Percentiles rank a stretch among this genome's conserved stretches.
Evolutionary conservation across 495 filamentous ascomycete species (phyloP).

Genomic region (Penicillium crystallinum): DNA sequence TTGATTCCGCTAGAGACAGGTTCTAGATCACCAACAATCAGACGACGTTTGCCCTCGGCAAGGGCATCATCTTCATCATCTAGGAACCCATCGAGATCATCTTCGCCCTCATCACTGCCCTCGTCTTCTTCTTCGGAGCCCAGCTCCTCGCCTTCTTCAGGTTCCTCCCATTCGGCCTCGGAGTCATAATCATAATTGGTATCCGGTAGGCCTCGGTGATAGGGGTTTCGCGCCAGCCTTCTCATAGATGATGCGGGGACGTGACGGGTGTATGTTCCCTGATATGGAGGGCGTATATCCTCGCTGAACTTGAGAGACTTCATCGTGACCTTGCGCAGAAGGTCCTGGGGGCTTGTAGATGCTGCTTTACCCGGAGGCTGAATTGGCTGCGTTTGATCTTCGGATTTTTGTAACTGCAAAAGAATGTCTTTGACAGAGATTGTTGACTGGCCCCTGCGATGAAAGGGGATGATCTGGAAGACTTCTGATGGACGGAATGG

Average conservation of each 20-base stretch:
- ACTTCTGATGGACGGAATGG: conserved; percentile 52
- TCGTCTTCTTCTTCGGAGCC: conserved; percentile 75
- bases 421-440: conserved; percentile 66
- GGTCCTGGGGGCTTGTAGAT: conserved; percentile 34
- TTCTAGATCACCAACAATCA: conserved; percentile 64
- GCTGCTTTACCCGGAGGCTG: conserved; percentile 12
- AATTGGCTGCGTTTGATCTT: conserved; percentile 1
- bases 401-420: conserved; percentile 41
- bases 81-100: conserved; percentile 52
- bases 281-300: conserved; percentile 87
- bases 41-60: conserved; percentile 37
- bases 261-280: conserved; percentile 69
- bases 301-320: conserved; percentile 79
- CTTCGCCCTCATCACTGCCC: conserved; percentile 47
- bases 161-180: conserved; percentile 89
- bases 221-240: conserved; percentile 67
- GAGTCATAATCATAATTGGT: conserved; percentile 95
- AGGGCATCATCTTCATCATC: conserved; percentile 48
- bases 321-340: conserved; percentile 59
- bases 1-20: conserved; percentile 72
- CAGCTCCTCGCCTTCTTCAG: conserved; percentile 73
- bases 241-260: conserved; percentile 43
- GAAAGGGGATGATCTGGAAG: conserved; percentile 53
- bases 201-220: conserved; percentile 54
- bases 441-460: conserved; percentile 43